phyloP scores from a whole-genome alignment of 1,284 basidiomycete genomes.

The Anthracocystis panici-leucophaei region DNA sequence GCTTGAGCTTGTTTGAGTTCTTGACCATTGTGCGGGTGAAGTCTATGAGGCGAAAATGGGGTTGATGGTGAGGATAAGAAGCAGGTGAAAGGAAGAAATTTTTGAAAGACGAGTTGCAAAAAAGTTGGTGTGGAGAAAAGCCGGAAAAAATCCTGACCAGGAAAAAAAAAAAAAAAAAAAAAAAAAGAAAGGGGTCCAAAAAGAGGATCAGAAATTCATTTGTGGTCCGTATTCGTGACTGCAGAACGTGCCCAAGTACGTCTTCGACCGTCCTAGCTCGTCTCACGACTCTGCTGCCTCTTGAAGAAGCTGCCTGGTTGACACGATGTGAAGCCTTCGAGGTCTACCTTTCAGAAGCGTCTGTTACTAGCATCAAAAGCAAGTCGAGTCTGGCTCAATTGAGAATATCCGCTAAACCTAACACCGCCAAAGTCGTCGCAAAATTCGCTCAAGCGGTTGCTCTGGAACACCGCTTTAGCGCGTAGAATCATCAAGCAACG shows the following conservation, averaged over 20 bases:
- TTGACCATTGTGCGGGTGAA: constrained; percentile 30
- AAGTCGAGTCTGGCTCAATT: too few species aligned
- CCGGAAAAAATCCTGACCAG: not conserved
- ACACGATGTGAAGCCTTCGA: too few species aligned
- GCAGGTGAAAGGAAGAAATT: not conserved
- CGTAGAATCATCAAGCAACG: constrained; percentile 10
- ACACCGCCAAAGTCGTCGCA: not conserved
- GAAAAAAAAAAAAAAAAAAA: not conserved
- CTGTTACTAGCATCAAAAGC: too few species aligned
- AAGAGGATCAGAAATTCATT: not conserved
- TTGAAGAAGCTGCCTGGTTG: too few species aligned
- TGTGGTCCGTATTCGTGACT: too few species aligned
- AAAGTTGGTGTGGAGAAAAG: constrained; percentile 4
- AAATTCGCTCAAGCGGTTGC: not conserved
- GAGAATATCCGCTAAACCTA: not conserved
- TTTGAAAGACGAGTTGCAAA: not conserved
- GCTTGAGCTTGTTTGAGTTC: constrained; percentile 37
- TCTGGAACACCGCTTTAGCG: not conserved
- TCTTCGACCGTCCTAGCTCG: too few species aligned
- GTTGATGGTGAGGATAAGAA: not conserved
- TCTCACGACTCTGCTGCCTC: too few species aligned
- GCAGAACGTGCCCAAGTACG: too few species aligned
- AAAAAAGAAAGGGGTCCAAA: not conserved
- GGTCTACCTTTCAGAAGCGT: too few species aligned
- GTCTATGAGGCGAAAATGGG: not conserved